Evolutionary conservation across 257 asterid species (phyloP).

Genomic region (Penstemon barbatus): DNA sequence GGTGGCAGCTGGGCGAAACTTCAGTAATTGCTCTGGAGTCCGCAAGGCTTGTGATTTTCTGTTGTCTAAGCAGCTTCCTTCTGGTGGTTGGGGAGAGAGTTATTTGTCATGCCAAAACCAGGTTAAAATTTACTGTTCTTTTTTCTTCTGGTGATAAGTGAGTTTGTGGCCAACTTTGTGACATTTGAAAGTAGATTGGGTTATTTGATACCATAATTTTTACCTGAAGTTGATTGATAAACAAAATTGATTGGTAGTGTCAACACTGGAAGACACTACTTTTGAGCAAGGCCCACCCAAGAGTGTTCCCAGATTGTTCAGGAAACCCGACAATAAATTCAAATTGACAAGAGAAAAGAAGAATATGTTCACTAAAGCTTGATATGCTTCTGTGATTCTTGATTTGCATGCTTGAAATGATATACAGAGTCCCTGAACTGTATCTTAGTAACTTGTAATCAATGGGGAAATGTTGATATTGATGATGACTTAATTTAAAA

Average conservation of each 20-base stretch:
- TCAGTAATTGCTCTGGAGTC: conserved; percentile 54
- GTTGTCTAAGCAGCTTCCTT: conserved; percentile 83
- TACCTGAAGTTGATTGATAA: neutral
- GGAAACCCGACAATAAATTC: neutral
- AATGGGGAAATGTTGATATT: neutral
- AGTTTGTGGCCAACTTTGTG: neutral
- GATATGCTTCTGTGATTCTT: neutral
- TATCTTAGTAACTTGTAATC: neutral
- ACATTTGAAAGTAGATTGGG: neutral
- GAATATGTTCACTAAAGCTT: conserved; percentile 7
- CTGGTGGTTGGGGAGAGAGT: conserved; percentile 99
- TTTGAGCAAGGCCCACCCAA: neutral
- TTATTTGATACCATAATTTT: conserved; percentile 12
- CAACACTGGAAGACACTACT: neutral
- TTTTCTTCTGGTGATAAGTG: conserved; percentile 19
- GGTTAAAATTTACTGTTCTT: conserved; percentile 41
- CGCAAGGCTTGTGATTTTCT: conserved; percentile 89
- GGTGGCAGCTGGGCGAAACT: conserved; percentile 78
- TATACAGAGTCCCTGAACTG: neutral
- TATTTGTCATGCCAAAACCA: conserved; percentile 90
- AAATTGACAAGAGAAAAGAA: neutral
- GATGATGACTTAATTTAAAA: conserved; percentile 1
- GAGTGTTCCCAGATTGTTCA: neutral
- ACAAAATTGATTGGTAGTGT: neutral
- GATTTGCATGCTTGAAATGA: neutral